These are phyloP conservation scores for Talaromyces trachyspermus DNA, from an alignment of 495 filamentous ascomycete genomes.

Conservation along the genomic window DNA sequence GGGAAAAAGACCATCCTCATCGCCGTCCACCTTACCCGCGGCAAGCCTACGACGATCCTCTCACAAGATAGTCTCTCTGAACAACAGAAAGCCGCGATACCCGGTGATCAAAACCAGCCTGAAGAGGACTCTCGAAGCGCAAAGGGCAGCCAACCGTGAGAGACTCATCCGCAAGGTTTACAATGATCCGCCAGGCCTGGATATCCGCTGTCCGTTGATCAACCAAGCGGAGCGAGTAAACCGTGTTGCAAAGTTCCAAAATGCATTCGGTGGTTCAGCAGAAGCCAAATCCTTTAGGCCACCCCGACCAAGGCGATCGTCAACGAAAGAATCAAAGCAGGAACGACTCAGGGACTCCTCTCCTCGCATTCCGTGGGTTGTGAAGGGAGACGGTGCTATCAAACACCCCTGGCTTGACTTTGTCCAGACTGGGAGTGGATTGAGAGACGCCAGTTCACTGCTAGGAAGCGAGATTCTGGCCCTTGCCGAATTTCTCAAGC, in stretches of 20 bases:
- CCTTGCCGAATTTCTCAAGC: constrained; percentile 35
- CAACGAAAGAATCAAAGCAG: neutral
- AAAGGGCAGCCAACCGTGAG: constrained; percentile 41
- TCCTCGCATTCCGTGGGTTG: constrained; percentile 12
- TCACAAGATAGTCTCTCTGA: neutral
- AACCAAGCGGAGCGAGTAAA: constrained; percentile 10
- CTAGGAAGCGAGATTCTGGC: constrained; percentile 42
- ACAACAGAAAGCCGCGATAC: neutral
- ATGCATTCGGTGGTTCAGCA: constrained; percentile 6
- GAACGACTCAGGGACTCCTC: neutral
- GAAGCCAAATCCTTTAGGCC: neutral
- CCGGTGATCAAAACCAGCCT: constrained; percentile 2
- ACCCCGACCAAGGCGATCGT: neutral
- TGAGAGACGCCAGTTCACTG: constrained; percentile 12
- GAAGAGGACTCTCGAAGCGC: constrained; percentile 43
- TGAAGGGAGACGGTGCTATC: constrained; percentile 8
- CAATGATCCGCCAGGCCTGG: neutral
- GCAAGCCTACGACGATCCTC: neutral
- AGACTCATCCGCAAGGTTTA: constrained; percentile 33
- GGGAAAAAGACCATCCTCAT: neutral
- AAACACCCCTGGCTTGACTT: constrained; percentile 29
- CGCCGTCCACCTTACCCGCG: neutral
- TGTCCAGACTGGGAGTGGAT: constrained; percentile 4
- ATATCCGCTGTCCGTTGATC: constrained; percentile 5
- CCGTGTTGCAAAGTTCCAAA: no score